phyloP scores from a whole-genome alignment of 2,329 filamentous ascomycete genomes.

The Sclerotiophoma versabilis region DNA sequence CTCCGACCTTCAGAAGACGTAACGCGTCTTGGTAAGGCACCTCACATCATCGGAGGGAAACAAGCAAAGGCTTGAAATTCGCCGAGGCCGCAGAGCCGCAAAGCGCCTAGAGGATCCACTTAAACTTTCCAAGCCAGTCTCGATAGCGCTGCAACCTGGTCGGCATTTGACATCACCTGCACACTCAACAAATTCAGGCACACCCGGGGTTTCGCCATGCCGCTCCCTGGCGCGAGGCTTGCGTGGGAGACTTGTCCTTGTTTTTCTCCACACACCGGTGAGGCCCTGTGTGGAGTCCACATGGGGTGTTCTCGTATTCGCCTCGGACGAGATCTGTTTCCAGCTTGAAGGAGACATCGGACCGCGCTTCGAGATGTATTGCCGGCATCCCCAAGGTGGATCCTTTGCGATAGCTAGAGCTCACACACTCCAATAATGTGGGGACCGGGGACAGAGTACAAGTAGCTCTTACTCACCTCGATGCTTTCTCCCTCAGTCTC shows the following conservation, averaged over 20 bases:
- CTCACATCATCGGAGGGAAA: conserved; percentile 11
- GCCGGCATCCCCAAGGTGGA: conserved; percentile 15
- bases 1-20: conserved; percentile 4
- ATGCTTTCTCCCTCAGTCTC: conserved; percentile 9
- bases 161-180: conserved; percentile 23
- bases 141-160: conserved; percentile 20
- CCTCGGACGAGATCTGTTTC: conserved; percentile 7
- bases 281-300: conserved; percentile 11
- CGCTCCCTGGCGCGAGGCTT: conserved; percentile 1
- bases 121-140: conserved; percentile 1
- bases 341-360: conserved; percentile 3
- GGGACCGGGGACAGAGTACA: conserved; percentile 27
- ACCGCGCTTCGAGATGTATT: conserved; percentile 6
- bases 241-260: conserved; percentile 13
- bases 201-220: conserved; percentile 16
- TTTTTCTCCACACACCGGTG: conserved; percentile 24
- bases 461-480: conserved; percentile 21
- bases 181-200: conserved; percentile 20
- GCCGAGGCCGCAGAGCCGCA: conserved; percentile 25
- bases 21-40: conserved; percentile 8
- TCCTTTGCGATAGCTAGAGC: conserved; percentile 7
- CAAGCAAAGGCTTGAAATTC: conserved; percentile 18
- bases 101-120: neutral
- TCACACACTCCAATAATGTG: conserved; percentile 31
- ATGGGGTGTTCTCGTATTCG: conserved; percentile 8